Evolutionary conservation across 2,329 filamentous ascomycete species (phyloP), one percentile per base, ranked within the genome.

Genomic region (Alternaria dauci): DNA sequence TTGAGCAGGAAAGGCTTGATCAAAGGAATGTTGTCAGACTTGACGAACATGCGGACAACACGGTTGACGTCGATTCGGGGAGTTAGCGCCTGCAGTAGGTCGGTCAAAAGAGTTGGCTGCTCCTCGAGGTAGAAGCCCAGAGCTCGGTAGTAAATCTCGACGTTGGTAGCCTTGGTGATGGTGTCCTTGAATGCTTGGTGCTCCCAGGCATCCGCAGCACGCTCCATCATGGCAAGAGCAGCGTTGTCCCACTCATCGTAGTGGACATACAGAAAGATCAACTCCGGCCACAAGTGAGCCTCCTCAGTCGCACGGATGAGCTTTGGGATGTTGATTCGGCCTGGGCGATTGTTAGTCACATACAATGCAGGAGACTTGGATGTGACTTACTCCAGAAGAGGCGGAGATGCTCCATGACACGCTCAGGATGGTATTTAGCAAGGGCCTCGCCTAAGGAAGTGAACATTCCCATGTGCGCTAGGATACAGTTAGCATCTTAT

Each of bases 101-200:
- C 95, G n/a, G 95, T 99, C 66, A 99, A 83, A 46, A 99, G 87
- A 12, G 94, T 92, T 34, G 95, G 95, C 79, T 99, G 95, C 81
- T 99, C 93, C 82, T 98, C 93, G 41, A 99, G 88, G 80, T 98
- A 98, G 82, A 97, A 97, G 83, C 94, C 96, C 76, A 98, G 87
- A 28, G 92, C 93, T 55, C 94, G 92, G 86, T 99, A 99, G 85
- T 98, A 99, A 73, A 99, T 99, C 81, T 99, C 96, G 75, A 99
- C 83, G 82, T 99, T 99, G 74, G 94, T 92, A 68, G 97, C 94
- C 87, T 99, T 99, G 82, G 97, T 89, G 58, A 97, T 86, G 52
- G 96, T 98, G 77, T 99, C 96, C 86, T 99, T 99, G 89, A 99
- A 99, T 50, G 96, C 95, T 79, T 97, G 93, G 82, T 99, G 95